Evolutionary conservation across 495 filamentous ascomycete species (phyloP), one percentile per base, ranked within the genome.

Genomic region (Polyplosphaeria fusca): DNA sequence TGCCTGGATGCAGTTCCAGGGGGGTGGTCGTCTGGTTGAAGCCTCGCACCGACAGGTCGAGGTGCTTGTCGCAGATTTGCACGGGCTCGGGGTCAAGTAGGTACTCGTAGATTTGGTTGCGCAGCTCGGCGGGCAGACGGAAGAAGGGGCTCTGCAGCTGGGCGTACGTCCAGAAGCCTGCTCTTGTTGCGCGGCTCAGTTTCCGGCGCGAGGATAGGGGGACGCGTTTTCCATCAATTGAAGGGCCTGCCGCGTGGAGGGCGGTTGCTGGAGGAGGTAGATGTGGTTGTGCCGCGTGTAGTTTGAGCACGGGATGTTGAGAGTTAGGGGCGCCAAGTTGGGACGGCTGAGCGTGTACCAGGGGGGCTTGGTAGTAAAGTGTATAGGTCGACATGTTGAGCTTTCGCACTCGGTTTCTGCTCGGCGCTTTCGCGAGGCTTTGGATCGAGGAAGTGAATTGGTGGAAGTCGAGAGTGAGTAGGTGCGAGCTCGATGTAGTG

Each of bases 101-200:
- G 54, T 72, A 54, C 16, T 47, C 45, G 69, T 80, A 79, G 43
- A 80, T 77, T 40, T 75, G 63, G 55, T 76, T 74, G 43, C 79
- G 74, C 46, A 82, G 68, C 55, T 80, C 77, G 37, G 71, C 55
- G 37, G 79, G 77, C 39, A 82, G 71, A 49, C 64, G 62, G 39
- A 80, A 66, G 51, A 80, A 72, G 5, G 58, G 50, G 16, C 60
- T 51, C 3, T 40, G 26, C 2, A 23, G 16, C 46, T 63, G 47
- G 14, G 38, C 16, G 27, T 23, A 41, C 16, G 22, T 43, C 22
- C 13, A 7, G 14, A 35, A 35, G n/a, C n/a, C n/a, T n/a, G n/a
- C n/a, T n/a, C n/a, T n/a, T 35, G 30, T 14, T 14, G 30, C 7
- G 30, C 7, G 7, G 30, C 30, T 35, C 30, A 35, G 7, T 35